Evolutionary conservation across 371 early-diverging fungal genomes (phyloP).

Genomic region (Rhizopus arrhizus): DNA sequence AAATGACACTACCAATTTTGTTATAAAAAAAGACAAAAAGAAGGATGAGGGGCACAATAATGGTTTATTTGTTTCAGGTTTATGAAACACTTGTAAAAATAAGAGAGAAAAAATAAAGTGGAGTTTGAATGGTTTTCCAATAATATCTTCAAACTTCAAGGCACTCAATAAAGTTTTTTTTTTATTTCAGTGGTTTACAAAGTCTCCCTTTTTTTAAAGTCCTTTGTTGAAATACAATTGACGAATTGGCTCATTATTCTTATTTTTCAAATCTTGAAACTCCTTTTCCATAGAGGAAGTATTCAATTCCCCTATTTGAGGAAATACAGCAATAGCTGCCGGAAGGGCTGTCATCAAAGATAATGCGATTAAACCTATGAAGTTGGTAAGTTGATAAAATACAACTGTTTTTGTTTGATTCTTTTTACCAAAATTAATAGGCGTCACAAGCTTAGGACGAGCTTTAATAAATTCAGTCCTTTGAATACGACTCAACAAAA

Average conservation of each 20-base stretch:
- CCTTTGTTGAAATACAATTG: conserved; percentile 76
- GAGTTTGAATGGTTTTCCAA: too few relatives aligned
- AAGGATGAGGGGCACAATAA: too few relatives aligned
- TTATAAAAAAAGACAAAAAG: too few relatives aligned
- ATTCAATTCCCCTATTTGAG: conserved; percentile 62
- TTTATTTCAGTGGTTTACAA: background rate
- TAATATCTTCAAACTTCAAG: too few relatives aligned
- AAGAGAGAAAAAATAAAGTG: too few relatives aligned
- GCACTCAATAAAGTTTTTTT: background rate
- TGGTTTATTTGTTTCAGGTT: too few relatives aligned
- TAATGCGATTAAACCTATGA: conserved; percentile 58
- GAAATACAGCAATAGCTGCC: conserved; percentile 80
- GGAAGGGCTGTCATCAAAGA: conserved; percentile 78
- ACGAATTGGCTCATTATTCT: conserved; percentile 57
- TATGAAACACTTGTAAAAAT: too few relatives aligned
- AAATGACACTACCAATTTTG: too few relatives aligned
- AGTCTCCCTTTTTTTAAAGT: conserved; percentile 35
- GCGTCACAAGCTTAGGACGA: conserved; percentile 57
- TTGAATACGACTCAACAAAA: conserved; percentile 67
- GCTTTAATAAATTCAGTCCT: conserved; percentile 54
- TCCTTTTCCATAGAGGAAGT: conserved; percentile 50
- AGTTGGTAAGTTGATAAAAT: conserved; percentile 2
- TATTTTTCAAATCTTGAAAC: conserved; percentile 54
- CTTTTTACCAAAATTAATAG: conserved; percentile 64
- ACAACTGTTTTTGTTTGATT: conserved; percentile 4